phyloP scores from a whole-genome alignment of 192 early-diverging fungal species.

The Coemansia sp. region DNA sequence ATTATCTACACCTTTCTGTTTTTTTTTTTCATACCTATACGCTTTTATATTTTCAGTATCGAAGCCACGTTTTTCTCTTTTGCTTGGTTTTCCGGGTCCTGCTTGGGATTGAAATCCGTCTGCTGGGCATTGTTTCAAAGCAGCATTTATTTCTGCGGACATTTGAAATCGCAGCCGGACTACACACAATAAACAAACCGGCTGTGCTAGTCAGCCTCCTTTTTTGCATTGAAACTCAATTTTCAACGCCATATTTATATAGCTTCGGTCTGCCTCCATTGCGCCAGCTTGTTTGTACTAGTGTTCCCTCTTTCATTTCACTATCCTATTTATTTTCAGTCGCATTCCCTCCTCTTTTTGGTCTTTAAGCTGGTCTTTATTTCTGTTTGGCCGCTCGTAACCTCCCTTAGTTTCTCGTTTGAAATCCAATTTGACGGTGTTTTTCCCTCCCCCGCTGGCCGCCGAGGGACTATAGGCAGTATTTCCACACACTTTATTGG shows the following conservation, averaged over 20 bases:
- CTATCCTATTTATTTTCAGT: conserved; percentile 13
- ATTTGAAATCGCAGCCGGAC: conserved; percentile 4
- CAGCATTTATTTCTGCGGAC: not conserved
- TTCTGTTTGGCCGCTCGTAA: not conserved
- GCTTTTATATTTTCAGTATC: conserved; percentile 10
- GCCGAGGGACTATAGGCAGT: conserved; percentile 22
- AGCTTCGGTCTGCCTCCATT: conserved; percentile 4
- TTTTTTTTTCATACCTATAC: conserved; percentile 14
- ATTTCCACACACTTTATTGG: not conserved
- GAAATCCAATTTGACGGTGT: conserved; percentile 3
- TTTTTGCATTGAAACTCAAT: conserved; percentile 4
- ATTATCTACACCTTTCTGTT: conserved; percentile 7
- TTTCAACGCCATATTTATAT: conserved; percentile 7
- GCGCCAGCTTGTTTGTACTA: not conserved
- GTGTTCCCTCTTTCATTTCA: conserved; percentile 9
- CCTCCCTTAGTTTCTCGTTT: not conserved
- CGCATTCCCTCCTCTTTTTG: conserved; percentile 6
- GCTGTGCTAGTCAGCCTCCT: conserved; percentile 11
- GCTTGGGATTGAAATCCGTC: conserved; percentile 10
- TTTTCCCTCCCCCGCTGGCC: conserved; percentile 30
- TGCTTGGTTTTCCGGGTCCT: conserved; percentile 6
- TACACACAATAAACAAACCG: conserved; percentile 7
- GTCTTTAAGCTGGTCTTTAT: conserved; percentile 33
- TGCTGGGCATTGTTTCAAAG: conserved; percentile 8
- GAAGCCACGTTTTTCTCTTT: conserved; percentile 15